phyloP scores from a whole-genome alignment of 2,329 filamentous ascomycete genomes.

The Camillea tinctor region DNA sequence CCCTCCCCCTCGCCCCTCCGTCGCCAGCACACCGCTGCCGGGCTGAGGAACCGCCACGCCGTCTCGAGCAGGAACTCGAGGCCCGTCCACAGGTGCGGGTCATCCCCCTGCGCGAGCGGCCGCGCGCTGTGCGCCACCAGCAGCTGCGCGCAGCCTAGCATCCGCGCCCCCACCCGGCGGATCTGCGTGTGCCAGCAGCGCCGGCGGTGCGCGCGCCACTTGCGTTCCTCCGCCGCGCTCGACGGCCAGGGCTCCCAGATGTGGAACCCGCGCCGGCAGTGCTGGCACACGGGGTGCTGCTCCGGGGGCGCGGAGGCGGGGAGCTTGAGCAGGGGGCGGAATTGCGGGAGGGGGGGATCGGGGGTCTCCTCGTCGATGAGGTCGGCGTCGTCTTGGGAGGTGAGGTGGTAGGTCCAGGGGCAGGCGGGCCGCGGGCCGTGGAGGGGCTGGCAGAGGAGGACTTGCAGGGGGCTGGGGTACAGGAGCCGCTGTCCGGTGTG shows the following conservation, averaged over 20 bases:
- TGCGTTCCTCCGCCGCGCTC: slow-evolving; percentile 2
- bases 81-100: slow-evolving; percentile 1
- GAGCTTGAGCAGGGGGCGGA: slow-evolving; percentile 1
- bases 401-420: slow-evolving; percentile 11
- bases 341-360: not conserved
- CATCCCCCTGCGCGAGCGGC: not conserved
- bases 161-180: not conserved
- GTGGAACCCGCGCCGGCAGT: slow-evolving; percentile 3
- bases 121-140: not conserved
- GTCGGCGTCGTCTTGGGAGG: slow-evolving; percentile 3
- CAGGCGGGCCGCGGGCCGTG: slow-evolving; percentile 7
- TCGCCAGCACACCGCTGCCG: slow-evolving; percentile 1
- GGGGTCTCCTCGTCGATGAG: slow-evolving; percentile 6
- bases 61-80: slow-evolving; percentile 9
- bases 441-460: slow-evolving; percentile 10
- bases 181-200: slow-evolving; percentile 6
- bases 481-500: not conserved
- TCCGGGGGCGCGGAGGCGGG: not conserved
- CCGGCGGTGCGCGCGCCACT: not conserved
- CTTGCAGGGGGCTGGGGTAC: slow-evolving; percentile 14
- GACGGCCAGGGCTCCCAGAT: slow-evolving; percentile 9
- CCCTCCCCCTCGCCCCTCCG: not conserved
- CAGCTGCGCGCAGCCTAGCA: slow-evolving; percentile 5
- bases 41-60: slow-evolving; percentile 10
- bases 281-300: not conserved